phyloP scores from a whole-genome alignment of 1,284 basidiomycete genomes.

The Neolentinus lepideus region DNA sequence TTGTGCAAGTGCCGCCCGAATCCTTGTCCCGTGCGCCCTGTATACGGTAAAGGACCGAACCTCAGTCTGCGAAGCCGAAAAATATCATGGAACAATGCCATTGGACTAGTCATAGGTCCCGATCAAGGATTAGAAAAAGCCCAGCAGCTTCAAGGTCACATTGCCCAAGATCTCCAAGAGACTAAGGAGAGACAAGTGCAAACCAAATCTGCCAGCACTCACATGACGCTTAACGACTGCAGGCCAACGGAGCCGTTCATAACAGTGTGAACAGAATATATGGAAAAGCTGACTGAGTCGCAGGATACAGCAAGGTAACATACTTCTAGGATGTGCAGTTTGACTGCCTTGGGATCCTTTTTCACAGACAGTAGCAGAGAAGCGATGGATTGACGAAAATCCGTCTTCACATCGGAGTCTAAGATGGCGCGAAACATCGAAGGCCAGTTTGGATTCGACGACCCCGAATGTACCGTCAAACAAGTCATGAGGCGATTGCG shows the following conservation, averaged over 20 bases:
- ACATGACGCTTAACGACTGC: background rate
- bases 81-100: background rate
- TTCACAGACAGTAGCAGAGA: background rate
- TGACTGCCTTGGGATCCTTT: background rate
- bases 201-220: background rate
- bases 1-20: background rate
- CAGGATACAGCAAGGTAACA: background rate
- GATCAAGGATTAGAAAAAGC: background rate
- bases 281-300: background rate
- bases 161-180: background rate
- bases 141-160: background rate
- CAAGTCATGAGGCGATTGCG: background rate
- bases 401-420: background rate
- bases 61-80: background rate
- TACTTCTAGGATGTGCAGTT: background rate
- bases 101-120: background rate
- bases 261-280: background rate
- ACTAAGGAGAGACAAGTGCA: background rate
- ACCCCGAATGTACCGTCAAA: background rate
- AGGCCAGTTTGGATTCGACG: background rate
- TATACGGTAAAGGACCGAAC: background rate
- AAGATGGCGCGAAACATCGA: background rate
- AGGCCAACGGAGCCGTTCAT: background rate
- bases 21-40: background rate
- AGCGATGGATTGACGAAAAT: background rate